A percentile compares a stretch with the other conserved stretches of the same genome.
These are phyloP conservation scores for Eucalyptus pauciflora DNA, from an alignment of 345 rosid species.

Conservation along the genomic window DNA sequence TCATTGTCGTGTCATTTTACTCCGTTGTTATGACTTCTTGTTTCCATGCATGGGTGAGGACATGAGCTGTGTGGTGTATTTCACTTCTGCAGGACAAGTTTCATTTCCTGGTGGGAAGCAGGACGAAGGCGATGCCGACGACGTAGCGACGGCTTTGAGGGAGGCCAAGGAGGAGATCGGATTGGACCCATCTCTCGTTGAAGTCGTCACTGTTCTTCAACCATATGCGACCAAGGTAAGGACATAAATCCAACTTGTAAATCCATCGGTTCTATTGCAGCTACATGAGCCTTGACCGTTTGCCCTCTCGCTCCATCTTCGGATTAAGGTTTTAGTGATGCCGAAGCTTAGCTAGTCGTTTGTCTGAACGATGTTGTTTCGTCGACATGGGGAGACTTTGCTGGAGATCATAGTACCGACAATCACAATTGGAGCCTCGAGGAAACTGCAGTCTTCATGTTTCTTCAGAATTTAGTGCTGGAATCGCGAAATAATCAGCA, in stretches of 20 bases:
- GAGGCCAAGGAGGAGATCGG: constrained; percentile 61
- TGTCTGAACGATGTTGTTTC: background rate
- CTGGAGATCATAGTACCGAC: background rate
- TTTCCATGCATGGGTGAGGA: background rate
- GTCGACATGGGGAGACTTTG: background rate
- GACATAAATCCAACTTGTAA: background rate
- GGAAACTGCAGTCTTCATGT: background rate
- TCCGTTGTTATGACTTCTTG: background rate
- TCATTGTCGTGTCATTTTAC: background rate
- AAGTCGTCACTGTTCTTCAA: constrained; percentile 24
- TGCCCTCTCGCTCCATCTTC: background rate
- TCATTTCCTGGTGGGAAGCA: constrained; percentile 49
- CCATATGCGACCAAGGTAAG: constrained; percentile 33
- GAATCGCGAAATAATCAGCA: background rate
- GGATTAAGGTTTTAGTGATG: background rate
- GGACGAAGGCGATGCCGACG: constrained; percentile 35
- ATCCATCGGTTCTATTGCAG: background rate
- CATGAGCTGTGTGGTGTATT: background rate
- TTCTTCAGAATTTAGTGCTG: background rate
- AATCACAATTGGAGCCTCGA: background rate
- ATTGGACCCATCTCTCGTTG: constrained; percentile 39
- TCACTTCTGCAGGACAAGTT: constrained; percentile 27
- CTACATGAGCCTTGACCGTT: background rate
- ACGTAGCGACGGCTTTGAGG: constrained; percentile 36
- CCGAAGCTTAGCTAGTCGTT: background rate